Evolutionary conservation across 2,329 filamentous ascomycete genomes (phyloP).

Genomic region (Aureobasidium sp.): DNA sequence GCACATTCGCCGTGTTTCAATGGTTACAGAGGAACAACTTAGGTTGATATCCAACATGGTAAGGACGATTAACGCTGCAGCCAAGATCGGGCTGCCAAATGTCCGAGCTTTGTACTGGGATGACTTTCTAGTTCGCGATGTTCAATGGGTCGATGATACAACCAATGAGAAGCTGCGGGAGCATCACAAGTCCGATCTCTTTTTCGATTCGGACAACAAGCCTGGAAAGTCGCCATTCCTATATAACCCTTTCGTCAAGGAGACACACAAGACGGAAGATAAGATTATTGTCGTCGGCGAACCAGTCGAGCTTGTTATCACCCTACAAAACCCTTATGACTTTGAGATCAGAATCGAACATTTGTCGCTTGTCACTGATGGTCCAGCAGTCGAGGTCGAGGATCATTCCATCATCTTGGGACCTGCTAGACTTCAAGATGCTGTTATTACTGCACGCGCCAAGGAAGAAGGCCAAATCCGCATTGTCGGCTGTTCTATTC

Average conservation of each 20-base stretch:
- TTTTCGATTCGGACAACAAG: slow-evolving; percentile 8
- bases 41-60: slow-evolving; percentile 78
- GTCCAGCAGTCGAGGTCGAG: slow-evolving; percentile 62
- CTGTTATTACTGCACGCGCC: slow-evolving; percentile 64
- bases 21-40: slow-evolving; percentile 76
- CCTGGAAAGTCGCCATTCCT: slow-evolving; percentile 71
- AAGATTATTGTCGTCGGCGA: slow-evolving; percentile 71
- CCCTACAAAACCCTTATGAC: slow-evolving; percentile 89
- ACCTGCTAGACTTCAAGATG: slow-evolving; percentile 73
- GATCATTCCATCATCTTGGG: slow-evolving; percentile 63
- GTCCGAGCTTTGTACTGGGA: slow-evolving; percentile 91
- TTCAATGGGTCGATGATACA: slow-evolving; percentile 53
- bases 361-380: slow-evolving; percentile 66
- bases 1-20: slow-evolving; percentile 49
- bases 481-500: slow-evolving; percentile 71
- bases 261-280: slow-evolving; percentile 43
- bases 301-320: slow-evolving; percentile 68
- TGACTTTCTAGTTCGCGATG: slow-evolving; percentile 77
- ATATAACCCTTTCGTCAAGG: slow-evolving; percentile 85
- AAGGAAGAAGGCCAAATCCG: slow-evolving; percentile 60
- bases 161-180: slow-evolving; percentile 52
- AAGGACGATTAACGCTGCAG: slow-evolving; percentile 71
- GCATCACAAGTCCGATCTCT: slow-evolving; percentile 20
- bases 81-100: slow-evolving; percentile 62
- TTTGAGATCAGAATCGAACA: slow-evolving; percentile 86